Evolutionary conservation across 2,329 filamentous ascomycete genomes (phyloP), one percentile per base, ranked within the genome.

Genomic region (Colletotrichum sp.): DNA sequence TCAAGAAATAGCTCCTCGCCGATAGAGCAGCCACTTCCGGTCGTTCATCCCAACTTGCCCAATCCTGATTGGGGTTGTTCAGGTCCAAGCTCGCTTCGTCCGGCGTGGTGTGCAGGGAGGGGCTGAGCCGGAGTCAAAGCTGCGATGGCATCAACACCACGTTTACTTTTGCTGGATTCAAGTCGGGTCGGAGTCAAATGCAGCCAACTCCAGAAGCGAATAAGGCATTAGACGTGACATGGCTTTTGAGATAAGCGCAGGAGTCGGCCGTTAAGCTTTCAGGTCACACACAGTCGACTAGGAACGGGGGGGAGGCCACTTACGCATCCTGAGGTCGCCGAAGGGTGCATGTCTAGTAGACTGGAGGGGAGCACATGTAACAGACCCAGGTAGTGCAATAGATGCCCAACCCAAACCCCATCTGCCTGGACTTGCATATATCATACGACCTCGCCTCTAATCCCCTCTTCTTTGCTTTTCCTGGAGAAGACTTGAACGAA

Each of bases 61-160:
- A 52, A 18, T 48, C 34, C 36, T 67, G 60, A 62, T 72, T 66
- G 52, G 72, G 18, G 5, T 70, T 62, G 44, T 34, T 57, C 48
- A 34, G 36, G 74, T 74, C 74, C 74, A 71, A 76, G 74, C 44
- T 71, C 70, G 64, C 32, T 62, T 76, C 44, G 70, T 76, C 70
- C 70, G 70, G 64, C 60, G 55, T 69, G 64, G 63, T 63, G 36
- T 60, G 13, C 26, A 28, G 44, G 44, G n/a, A 73, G 71, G 57
- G 70, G 34, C 57, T 75, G 71, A 30, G 59, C 60, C 64, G 36
- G 36, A 65, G 70, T 60, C 74, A 32, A 74, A 74, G 64, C 64
- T 60, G 52, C 57, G 59, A 65, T 44, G 57, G 44, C 59, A 73
- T 59, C 70, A 64, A 32, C 69, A 64, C 44, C 59, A 65, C 28